Base-by-base conservation (phyloP, 2,329 filamentous ascomycete genomes). In the Penicillium sp. region DNA sequence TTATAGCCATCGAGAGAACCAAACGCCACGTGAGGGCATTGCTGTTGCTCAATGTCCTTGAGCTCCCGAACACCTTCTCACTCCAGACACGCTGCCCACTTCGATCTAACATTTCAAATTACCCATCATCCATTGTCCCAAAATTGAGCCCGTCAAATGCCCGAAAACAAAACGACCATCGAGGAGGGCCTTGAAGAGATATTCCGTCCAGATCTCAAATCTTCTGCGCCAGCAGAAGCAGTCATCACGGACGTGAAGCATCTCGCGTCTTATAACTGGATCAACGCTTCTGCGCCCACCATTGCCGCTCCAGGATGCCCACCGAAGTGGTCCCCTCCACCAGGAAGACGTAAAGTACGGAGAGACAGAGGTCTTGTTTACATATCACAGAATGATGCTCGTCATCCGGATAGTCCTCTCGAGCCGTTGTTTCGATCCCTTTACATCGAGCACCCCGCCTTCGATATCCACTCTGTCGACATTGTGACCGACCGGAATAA, bases 191-290 rank as follows among this genome's bases (percentile, higher is more conserved):
- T 31, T 7, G 24, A 29, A 13, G 41, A 44, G 41, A 44, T 44
- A 24, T 44, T 14, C 14, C 41, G 24, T 5, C 14, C 18, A 6
- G 10, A 11, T 13, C 24, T 44, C 14, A 14, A 29, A 27, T 31
- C 41, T 14, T 44, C 14, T 11, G 21, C 40, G 8, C 27, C 41
- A 22, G 29, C 41, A 18, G 24, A 31, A 31, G 41, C 41, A 5
- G 18, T 14, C 13, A 53, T 66, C 22, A 64, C 56, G 13, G 32
- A 64, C 47, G 69, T 75, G 8, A 65, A 72, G 48, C 67, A 74
- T 44, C 55, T 81, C 10, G 68, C 79, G 2, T 82, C 80, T 2
- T 82, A 82, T 64, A 81, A 77, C 61, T 82, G 78, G 79, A 69
- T 80, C 48, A 72, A 77, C 48, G 65, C 67, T 22, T 50, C 66